Conservation (phyloP, 2,329 filamentous ascomycete genomes). For the Grosmannia serpens region DNA sequence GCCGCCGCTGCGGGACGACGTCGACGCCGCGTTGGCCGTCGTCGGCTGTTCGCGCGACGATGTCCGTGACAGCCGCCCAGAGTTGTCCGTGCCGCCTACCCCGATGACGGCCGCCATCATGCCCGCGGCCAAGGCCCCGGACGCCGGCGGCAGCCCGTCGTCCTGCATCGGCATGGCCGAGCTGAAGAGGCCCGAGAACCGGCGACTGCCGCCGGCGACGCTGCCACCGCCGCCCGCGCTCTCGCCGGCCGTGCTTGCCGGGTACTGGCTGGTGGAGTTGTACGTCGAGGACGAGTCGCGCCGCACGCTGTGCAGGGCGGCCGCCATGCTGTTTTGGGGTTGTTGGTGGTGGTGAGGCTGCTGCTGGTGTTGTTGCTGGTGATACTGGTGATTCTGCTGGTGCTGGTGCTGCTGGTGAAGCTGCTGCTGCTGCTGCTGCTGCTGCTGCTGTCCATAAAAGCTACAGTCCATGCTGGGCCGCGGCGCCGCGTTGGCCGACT, state of each 20-base stretch:
- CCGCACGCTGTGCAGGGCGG: constrained; percentile 16
- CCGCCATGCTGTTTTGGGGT: constrained; percentile 23
- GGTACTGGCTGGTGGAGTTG: constrained; percentile 33
- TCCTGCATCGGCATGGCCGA: constrained; percentile 77
- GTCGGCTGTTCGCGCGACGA: constrained; percentile 43
- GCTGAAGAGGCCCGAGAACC: constrained; percentile 70
- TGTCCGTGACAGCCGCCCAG: constrained; percentile 38
- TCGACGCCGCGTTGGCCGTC: neutral
- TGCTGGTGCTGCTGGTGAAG: constrained; percentile 13
- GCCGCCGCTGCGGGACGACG: neutral
- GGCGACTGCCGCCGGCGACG: constrained; percentile 18
- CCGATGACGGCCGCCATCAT: constrained; percentile 2
- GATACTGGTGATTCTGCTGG: constrained; percentile 8
- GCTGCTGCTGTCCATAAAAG: constrained; percentile 33
- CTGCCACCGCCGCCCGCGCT: neutral
- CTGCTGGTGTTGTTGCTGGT: constrained; percentile 33
- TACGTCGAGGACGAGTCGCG: constrained; percentile 46
- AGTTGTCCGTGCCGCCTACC: neutral
- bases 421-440: constrained; percentile 38
- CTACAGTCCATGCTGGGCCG: constrained; percentile 14
- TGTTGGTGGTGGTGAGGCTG: constrained; percentile 41
- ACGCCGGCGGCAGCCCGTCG: constrained; percentile 17
- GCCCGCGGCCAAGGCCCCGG: neutral
- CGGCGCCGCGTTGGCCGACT: constrained; percentile 27
- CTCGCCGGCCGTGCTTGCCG: constrained; percentile 23